Evolutionary conservation across 2,329 filamentous ascomycete species (phyloP).

Genomic region (Pseudogymnoascus verrucosus): DNA sequence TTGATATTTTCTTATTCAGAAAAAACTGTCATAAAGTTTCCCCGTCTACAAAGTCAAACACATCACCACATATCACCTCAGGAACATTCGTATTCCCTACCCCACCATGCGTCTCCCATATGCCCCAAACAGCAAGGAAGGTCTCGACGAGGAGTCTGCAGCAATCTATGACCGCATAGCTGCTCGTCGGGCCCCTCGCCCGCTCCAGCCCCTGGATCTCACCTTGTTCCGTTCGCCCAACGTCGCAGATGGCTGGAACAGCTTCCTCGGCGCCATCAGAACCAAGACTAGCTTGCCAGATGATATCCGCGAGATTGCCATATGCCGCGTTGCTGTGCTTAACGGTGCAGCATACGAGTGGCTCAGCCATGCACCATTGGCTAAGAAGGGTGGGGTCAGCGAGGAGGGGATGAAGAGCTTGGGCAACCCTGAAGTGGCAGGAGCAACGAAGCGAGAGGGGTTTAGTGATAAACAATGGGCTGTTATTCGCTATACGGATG

Average conservation of each 20-base stretch:
- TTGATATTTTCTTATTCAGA: background rate
- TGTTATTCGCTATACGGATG: conserved; percentile 67
- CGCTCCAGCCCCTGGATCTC: conserved; percentile 67
- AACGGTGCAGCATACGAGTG: conserved; percentile 84
- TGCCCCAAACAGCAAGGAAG: conserved; percentile 39
- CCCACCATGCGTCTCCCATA: conserved; percentile 59
- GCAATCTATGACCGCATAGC: conserved; percentile 56
- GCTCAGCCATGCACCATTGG: conserved; percentile 64
- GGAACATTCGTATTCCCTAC: background rate
- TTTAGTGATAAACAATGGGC: conserved; percentile 57
- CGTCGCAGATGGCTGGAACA: conserved; percentile 70
- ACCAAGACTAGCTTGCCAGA: conserved; percentile 42
- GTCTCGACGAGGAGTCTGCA: conserved; percentile 37
- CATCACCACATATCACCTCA: background rate
- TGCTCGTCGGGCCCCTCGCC: conserved; percentile 58
- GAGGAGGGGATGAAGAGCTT: conserved; percentile 23
- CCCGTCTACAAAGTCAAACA: background rate
- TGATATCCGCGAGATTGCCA: conserved; percentile 66
- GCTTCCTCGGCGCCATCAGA: conserved; percentile 56
- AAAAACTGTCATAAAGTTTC: background rate
- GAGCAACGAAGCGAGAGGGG: conserved; percentile 23
- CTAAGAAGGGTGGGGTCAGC: conserved; percentile 23
- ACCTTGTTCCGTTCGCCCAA: conserved; percentile 66
- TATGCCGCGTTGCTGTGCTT: conserved; percentile 71
- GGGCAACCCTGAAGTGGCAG: conserved; percentile 22